Base-by-base conservation (phyloP, 305 asterid genomes). In the Fraxinus nigra region DNA sequence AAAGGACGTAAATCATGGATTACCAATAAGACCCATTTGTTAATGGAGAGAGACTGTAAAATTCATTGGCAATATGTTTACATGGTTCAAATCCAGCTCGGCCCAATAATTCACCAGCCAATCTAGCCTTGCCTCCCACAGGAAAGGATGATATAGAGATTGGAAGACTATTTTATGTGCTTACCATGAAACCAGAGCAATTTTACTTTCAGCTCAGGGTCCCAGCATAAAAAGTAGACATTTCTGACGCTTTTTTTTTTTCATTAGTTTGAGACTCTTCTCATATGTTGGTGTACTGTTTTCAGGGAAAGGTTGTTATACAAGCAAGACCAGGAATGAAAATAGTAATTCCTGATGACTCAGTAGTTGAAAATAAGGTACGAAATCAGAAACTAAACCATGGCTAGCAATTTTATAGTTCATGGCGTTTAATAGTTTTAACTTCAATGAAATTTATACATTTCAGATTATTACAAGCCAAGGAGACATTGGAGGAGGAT, bases 301-400 rank as follows among this genome's bases (percentile, higher is more conserved):
- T 85, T 26, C 35, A 95, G 99, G 98, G 99, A 38, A 83, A 85
- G 79, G 97, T 95, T 80, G 73, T 22, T 35, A 95, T 95, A 82
- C 84, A 84, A 56, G 93, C 95, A 46, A 82, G 79, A 80, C 92
- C 92, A 4, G 87, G 87, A 65, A 76, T 78, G 88, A 93, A 82
- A 84, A 89, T 95, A 77, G 90, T 81, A 75, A 81, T 95, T 43
- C 97, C 98, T 5, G 94, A 92, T 77, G 93, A 92, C 40, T 70
- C 91, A 34, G 94, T 90, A 76, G 89, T 95, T 75, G 92, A 89
- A 86, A 88, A 94, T 86, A 88, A 75, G 92, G 98, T 93, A 87
- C 77, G 88, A 40, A 48, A 76, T 43, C 43, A 34, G 37, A 79
- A 79, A 79, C 28, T 77, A 9, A 35, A 72, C 63, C 20, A 32